These are phyloP conservation scores for Geotrichum ghanense DNA, from an alignment of 805 yeast genomes.

Conservation along the genomic window DNA sequence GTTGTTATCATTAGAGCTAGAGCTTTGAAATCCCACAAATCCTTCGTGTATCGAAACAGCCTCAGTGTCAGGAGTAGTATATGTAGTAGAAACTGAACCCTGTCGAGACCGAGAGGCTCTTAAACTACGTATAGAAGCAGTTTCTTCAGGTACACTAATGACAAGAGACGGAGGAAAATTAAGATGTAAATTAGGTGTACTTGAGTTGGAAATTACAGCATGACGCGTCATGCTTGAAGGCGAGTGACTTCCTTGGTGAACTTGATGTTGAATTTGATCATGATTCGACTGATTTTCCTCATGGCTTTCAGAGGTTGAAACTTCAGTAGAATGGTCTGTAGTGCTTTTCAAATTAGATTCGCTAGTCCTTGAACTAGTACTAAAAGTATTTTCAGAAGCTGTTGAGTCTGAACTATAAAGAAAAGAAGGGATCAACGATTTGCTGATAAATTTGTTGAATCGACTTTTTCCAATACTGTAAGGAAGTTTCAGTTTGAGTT, in stretches of 20 bases:
- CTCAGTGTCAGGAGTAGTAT: background rate
- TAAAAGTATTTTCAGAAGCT: too few species aligned
- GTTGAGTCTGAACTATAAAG: background rate
- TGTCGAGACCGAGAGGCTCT: background rate
- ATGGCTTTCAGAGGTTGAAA: too few species aligned
- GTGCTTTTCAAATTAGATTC: too few species aligned
- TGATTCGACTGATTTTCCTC: too few species aligned
- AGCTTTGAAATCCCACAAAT: background rate
- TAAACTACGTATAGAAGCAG: background rate
- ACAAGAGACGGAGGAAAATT: background rate
- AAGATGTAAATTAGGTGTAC: background rate
- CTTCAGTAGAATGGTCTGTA: too few species aligned
- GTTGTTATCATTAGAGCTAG: background rate
- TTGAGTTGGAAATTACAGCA: too few species aligned
- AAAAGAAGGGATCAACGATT: slow-evolving; percentile 8
- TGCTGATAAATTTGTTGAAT: slow-evolving; percentile 8
- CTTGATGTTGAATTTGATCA: too few species aligned
- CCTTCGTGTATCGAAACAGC: background rate
- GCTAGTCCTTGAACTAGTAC: too few species aligned
- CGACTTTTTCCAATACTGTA: background rate
- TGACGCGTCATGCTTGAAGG: too few species aligned
- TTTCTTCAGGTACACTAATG: background rate
- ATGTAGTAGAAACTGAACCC: background rate
- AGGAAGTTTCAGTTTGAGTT: background rate
- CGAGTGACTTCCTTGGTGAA: too few species aligned